Base-by-base conservation (phyloP, 306 rosid genomes). In the Myrica gale region DNA sequence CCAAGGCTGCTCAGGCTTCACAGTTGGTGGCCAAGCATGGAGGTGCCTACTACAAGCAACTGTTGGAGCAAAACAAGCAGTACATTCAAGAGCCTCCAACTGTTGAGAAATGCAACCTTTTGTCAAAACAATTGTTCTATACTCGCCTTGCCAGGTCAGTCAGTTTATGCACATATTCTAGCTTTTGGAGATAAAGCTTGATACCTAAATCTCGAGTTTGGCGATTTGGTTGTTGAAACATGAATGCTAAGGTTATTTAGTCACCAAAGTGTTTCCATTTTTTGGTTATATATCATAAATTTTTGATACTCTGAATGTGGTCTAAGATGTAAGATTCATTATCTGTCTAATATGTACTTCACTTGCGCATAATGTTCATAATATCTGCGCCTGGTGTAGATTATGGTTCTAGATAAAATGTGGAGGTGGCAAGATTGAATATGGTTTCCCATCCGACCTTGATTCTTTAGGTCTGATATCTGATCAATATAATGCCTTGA, bases 111-210 rank as follows among this genome's bases (percentile, higher is more conserved):
- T 78, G 82, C 69, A 69, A 32, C 47, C 82, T 82, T 82, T 74
- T 74, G 82, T 46, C 82, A 2, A 69, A 74, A 17, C 82, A 74
- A 37, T 74, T 82, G 82, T 69, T 78, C 52, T 82, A 37, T 63
- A 78, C 85, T 16, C 80, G 82, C 57, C 82, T 82, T 13, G 85
- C 85, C 68, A 82, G 85, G 85, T 78, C 39, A 6, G 82, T 32
- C 15, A 8, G 20, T 15, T 66, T 13, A 44, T n/a, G 21, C 10
- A 3, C 21, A 13, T 16, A 42, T 79, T 63, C 37, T 17, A 54
- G 51, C 45, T 61, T 32, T 32, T 19, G 12, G 11, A 20, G 15
- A 2, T 56, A 19, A 20, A 20, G 23, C 20, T 56, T 20, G 63
- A 56, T 20, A 19, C 9, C 63, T 56, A n/a, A 7, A 56, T 56